Evolutionary conservation across 805 yeast genomes (phyloP).

Genomic region (Dipodascus geniculatus): DNA sequence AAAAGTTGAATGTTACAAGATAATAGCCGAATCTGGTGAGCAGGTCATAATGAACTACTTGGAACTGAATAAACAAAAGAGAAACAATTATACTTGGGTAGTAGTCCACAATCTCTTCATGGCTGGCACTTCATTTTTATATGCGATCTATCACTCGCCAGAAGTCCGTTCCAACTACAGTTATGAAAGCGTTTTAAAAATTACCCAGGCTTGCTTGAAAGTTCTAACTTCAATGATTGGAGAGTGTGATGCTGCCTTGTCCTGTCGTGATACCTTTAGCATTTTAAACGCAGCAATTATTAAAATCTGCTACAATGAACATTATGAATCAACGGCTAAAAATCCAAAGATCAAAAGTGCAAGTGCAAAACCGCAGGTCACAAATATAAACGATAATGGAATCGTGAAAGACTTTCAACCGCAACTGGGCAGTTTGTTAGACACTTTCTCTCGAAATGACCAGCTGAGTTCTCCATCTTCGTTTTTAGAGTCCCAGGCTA

Average conservation of each 20-base stretch:
- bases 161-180: conserved; percentile 36
- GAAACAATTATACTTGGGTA: conserved; percentile 83
- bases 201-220: conserved; percentile 30
- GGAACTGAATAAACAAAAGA: conserved; percentile 41
- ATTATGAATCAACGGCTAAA: conserved; percentile 11
- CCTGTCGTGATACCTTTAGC: conserved; percentile 61
- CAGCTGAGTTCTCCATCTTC: too few relatives aligned
- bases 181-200: conserved; percentile 38
- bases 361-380: neutral
- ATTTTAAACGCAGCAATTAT: conserved; percentile 61
- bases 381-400: neutral
- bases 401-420: neutral
- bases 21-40: conserved; percentile 51
- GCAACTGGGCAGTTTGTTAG: neutral
- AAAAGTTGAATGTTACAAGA: conserved; percentile 39
- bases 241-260: conserved; percentile 67
- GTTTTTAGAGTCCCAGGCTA: neutral
- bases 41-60: conserved; percentile 55
- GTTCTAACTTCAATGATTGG: conserved; percentile 52
- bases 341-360: conserved; percentile 1
- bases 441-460: neutral
- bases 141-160: conserved; percentile 61
- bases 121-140: conserved; percentile 80
- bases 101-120: conserved; percentile 80
- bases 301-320: conserved; percentile 31